These are phyloP conservation scores for Phoenix dactylifera DNA, from an alignment of 176 grass and related monocot genomes.

Conservation along the genomic window DNA sequence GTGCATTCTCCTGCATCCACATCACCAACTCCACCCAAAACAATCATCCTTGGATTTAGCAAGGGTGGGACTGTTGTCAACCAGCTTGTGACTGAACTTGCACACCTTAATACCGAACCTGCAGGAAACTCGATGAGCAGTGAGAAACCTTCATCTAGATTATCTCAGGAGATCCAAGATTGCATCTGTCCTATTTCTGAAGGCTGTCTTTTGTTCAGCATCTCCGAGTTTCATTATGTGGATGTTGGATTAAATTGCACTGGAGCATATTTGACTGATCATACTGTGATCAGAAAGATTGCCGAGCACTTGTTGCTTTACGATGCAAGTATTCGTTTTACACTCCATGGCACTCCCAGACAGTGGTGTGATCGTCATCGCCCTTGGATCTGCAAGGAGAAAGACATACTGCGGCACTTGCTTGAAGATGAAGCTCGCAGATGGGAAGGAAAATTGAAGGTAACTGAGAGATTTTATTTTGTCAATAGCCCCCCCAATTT, in stretches of 20 bases:
- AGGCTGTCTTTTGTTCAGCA: slow-evolving; percentile 41
- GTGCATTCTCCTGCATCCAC: slow-evolving; percentile 15
- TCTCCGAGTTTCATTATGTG: slow-evolving; percentile 73
- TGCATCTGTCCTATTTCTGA: slow-evolving; percentile 33
- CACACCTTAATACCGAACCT: slow-evolving; percentile 21
- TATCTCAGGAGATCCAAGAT: slow-evolving; percentile 10
- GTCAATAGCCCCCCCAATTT: slow-evolving; percentile 26
- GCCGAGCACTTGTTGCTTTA: slow-evolving; percentile 13
- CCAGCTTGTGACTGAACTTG: slow-evolving; percentile 70
- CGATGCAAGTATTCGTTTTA: slow-evolving; percentile 28
- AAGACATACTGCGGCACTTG: slow-evolving; percentile 30
- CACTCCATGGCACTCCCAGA: slow-evolving; percentile 63
- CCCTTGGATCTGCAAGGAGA: slow-evolving; percentile 41
- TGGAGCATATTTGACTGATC: slow-evolving; percentile 73
- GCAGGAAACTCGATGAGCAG: slow-evolving; percentile 6
- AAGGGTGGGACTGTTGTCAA: slow-evolving; percentile 86
- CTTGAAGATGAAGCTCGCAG: slow-evolving; percentile 29
- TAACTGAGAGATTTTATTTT: slow-evolving; percentile 42
- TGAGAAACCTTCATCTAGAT: neutral
- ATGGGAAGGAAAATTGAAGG: slow-evolving; percentile 26
- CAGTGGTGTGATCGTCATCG: slow-evolving; percentile 51
- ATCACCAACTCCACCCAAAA: slow-evolving; percentile 22
- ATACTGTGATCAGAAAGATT: slow-evolving; percentile 31
- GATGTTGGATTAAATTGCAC: slow-evolving; percentile 78
- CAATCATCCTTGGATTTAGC: slow-evolving; percentile 74